Base-by-base conservation (phyloP, 495 filamentous ascomycete genomes). In the Hypoxylon cercidicola region DNA sequence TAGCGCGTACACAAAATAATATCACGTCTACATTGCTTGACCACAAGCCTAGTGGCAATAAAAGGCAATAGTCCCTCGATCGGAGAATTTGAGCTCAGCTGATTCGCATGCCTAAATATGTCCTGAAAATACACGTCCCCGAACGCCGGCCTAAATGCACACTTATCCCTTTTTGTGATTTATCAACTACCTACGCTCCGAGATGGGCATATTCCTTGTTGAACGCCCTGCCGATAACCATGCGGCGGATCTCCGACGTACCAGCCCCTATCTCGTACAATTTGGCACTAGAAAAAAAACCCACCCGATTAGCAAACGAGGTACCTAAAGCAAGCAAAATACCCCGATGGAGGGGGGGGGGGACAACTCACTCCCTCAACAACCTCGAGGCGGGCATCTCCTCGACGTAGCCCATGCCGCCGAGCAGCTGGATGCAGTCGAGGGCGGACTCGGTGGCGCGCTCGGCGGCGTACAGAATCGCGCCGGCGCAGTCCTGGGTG, bases 181-280 rank as follows among this genome's bases (percentile, higher is more conserved):
- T n/a, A 51, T n/a, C n/a, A n/a, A n/a, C n/a, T n/a, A 21, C 45
- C 57, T 55, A 74, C 37, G 69, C 68, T 20, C 58, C 62, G 3
- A 80, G 50, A 53, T 80, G 77, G 37, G 84, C 85, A 78, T 87
- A 97, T 76, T 96, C 91, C 77, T 90, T 92, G 74, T 97, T 97
- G 64, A 97, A 99, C 0, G 90, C 90, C 61, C 95, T 83, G 23
- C 96, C 95, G 72, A 99, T 96, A 6, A 99, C 93, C 83, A 98
- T 94, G 62, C 93, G 85, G 63, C 95, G 79, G 21, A 99, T 88
- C 81, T 99, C 95, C 60, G 92, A 96, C 8, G 95, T 98, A 11
- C 95, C 95, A 12, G 95, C 95, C 1, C 95, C 95, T 77, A 99
- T 98, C 81, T 98, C 96, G 78, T 99, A 99, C 70, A 99, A 73